These are phyloP conservation scores for Penicillium ochrochloron DNA, from an alignment of 495 filamentous ascomycete species.

Conservation along the genomic window DNA sequence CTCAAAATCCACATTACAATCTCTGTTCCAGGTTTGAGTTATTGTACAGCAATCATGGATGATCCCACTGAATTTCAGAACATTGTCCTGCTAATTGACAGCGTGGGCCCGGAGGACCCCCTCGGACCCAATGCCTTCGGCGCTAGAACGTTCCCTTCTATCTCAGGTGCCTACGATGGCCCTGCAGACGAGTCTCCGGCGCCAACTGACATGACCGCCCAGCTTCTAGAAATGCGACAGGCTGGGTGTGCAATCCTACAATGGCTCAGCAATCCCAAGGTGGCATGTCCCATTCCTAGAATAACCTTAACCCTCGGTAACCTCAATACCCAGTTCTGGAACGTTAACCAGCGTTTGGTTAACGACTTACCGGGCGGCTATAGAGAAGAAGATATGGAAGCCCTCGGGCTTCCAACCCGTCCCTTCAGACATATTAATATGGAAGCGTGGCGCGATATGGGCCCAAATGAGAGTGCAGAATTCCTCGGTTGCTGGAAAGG, in stretches of 20 bases:
- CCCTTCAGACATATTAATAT: neutral
- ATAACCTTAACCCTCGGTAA: neutral
- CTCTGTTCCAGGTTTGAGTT: neutral
- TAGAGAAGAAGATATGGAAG: neutral
- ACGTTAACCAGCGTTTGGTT: neutral
- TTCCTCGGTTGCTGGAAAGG: neutral
- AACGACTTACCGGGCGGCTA: neutral
- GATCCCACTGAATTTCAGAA: neutral
- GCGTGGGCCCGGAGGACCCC: neutral
- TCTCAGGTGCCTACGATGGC: neutral
- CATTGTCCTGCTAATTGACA: neutral
- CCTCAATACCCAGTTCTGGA: neutral
- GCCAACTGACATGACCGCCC: too few species aligned
- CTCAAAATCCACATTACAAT: neutral
- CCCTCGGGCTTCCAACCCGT: neutral
- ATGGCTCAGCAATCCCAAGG: neutral
- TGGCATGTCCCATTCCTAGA: neutral
- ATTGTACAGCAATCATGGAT: neutral
- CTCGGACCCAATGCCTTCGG: neutral
- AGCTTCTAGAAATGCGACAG: neutral
- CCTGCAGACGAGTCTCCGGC: neutral
- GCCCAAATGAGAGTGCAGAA: neutral
- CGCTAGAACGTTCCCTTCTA: neutral
- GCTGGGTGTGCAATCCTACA: neutral
- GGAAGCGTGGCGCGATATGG: neutral